phyloP scores from a whole-genome alignment of 2,329 filamentous ascomycete species.

The Trichoderma sp. region DNA sequence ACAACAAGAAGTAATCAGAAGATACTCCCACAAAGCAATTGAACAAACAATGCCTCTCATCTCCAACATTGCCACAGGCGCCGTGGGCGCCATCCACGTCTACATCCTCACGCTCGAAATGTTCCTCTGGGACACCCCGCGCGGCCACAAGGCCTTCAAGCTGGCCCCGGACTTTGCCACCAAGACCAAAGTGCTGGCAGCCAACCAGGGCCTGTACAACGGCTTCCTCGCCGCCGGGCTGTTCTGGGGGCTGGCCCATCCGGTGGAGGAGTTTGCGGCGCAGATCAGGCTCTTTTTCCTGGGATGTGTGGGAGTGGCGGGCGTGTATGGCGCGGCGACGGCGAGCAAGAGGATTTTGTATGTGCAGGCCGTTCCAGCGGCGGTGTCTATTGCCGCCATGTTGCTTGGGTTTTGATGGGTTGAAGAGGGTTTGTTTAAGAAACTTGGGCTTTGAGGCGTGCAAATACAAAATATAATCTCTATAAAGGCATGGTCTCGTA shows the following conservation, averaged over 20 bases:
- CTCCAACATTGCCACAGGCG: constrained; percentile 35
- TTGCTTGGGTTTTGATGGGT: constrained; percentile 5
- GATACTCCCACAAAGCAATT: not conserved
- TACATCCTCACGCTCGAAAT: constrained; percentile 51
- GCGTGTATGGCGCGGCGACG: constrained; percentile 44
- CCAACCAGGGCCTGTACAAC: constrained; percentile 53
- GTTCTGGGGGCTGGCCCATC: constrained; percentile 46
- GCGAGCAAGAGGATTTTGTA: constrained; percentile 41
- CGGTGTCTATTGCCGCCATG: not conserved
- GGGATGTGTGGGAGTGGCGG: constrained; percentile 44
- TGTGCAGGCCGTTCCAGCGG: constrained; percentile 39
- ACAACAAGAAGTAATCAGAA: not conserved
- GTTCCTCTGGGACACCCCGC: constrained; percentile 48
- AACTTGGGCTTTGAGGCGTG: not conserved
- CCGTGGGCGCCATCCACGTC: constrained; percentile 43
- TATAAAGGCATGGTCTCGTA: not conserved
- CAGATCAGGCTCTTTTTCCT: constrained; percentile 50
- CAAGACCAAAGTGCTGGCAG: constrained; percentile 44
- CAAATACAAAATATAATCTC: not conserved
- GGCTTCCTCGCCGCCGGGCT: constrained; percentile 51
- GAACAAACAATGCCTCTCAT: constrained; percentile 22
- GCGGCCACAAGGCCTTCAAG: constrained; percentile 44
- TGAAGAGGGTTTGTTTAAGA: not conserved
- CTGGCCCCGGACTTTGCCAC: constrained; percentile 45
- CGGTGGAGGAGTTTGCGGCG: constrained; percentile 38